A percentile compares a stretch with the other conserved stretches of the same genome.
These are phyloP conservation scores for Cadophora gregata DNA, from an alignment of 2,329 filamentous ascomycete species.

Conservation along the genomic window DNA sequence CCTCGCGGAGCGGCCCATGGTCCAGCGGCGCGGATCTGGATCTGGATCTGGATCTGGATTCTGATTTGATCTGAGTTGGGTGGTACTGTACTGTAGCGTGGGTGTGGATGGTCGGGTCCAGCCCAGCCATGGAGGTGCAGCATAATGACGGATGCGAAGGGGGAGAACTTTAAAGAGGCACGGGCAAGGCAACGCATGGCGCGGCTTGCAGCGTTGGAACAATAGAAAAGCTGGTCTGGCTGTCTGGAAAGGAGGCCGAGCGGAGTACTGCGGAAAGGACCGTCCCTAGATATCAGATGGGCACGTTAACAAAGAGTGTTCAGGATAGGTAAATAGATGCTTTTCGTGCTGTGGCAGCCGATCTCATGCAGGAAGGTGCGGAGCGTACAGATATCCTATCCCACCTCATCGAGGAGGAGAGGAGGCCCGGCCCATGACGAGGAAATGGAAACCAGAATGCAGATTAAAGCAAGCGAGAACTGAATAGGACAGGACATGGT, in stretches of 20 bases:
- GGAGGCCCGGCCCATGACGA: not conserved
- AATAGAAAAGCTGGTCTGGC: not conserved
- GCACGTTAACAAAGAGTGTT: not conserved
- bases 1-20: slow-evolving; percentile 10
- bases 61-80: not conserved
- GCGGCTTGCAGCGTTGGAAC: not conserved
- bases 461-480: not conserved
- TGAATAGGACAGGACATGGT: not conserved
- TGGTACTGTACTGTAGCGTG: slow-evolving; percentile 1
- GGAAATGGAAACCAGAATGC: not conserved
- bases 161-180: not conserved
- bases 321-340: too few species aligned
- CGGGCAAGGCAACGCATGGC: not conserved
- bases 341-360: not conserved
- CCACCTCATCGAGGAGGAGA: not conserved
- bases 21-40: slow-evolving; percentile 17
- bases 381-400: not conserved
- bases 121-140: not conserved
- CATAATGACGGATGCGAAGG: not conserved
- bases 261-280: not conserved
- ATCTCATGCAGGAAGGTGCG: not conserved
- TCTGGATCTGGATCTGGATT: slow-evolving; percentile 14
- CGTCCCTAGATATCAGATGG: slow-evolving; percentile 12
- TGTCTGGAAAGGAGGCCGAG: not conserved
- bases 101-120: not conserved